Base-by-base conservation (phyloP, 495 filamentous ascomycete genomes). In the Talaromyces thailandensis region DNA sequence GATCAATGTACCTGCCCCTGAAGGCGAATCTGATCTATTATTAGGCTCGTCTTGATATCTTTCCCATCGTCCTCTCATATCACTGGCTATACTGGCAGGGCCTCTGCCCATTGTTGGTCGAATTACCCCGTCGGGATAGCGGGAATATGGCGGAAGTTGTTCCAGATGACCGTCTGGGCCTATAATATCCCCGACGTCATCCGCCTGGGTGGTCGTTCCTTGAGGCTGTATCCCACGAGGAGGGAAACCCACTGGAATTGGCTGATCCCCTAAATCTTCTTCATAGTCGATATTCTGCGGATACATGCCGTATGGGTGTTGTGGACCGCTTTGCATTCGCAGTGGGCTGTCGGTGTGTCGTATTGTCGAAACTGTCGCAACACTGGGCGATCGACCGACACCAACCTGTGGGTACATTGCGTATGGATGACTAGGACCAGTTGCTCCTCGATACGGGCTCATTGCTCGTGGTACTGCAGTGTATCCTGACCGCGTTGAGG, bases 121-220 rank as follows among this genome's bases (percentile, higher is more conserved):
- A 25, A 71, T 70, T 9, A 73, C 74, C 5, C 81, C 86, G 53
- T 88, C 84, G 1, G 90, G 86, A 70, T 90, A 93, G 64, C 88
- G 81, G 12, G 91, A 88, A 73, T 97, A 97, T 12, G 93, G 93
- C 18, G 93, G 93, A 32, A 96, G 76, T 65, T 92, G 90, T 69
- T 97, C 93, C 3, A 89, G 88, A 71, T 96, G 92, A 1, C 92
- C 93, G 67, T 93, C 89, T 0, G 90, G 89, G n/a, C 91, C 92
- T 64, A 96, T 85, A 7, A 96, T 83, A 73, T 92, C 91, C 14
- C 86, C 90, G 28, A 84, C 77, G 63, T 96, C 92, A 74, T 90
- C 90, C 28, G 93, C 90, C 1, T 89, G 90, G 0, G 88, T 87
- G 6, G n/a, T 57, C 87, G 74, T 43, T 85, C 83, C 63, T 90